A percentile compares a stretch with the other conserved stretches of the same genome.
Conservation (phyloP, 2,329 filamentous ascomycete species). For the Plenodomus lindquistii region DNA sequence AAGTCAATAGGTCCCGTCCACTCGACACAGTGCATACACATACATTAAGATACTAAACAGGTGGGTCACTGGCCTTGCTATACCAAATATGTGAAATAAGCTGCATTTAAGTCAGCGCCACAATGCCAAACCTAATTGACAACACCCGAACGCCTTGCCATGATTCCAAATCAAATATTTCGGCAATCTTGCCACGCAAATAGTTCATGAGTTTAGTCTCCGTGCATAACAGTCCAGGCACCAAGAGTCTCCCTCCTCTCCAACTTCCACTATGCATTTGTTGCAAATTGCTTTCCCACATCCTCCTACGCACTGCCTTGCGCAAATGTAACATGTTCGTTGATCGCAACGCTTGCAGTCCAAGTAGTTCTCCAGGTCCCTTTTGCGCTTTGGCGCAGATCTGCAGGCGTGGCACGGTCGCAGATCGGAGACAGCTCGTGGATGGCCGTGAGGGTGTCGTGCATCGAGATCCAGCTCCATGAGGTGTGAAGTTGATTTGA, state of each 20-base stretch:
- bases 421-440: constrained; percentile 24
- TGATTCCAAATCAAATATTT: too few species aligned
- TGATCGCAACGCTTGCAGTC: constrained; percentile 65
- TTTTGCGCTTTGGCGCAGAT: constrained; percentile 65
- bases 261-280: constrained; percentile 69
- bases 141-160: too few species aligned
- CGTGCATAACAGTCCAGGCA: constrained; percentile 62
- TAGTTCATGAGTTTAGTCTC: constrained; percentile 26
- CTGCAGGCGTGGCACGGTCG: constrained; percentile 69
- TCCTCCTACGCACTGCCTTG: constrained; percentile 62
- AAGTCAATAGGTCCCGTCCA: too few species aligned
- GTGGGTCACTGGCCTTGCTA: too few species aligned
- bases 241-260: constrained; percentile 65
- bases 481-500: constrained; percentile 37
- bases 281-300: constrained; percentile 63
- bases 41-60: too few species aligned
- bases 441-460: constrained; percentile 2
- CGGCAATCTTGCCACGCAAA: too few species aligned
- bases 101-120: too few species aligned
- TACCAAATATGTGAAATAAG: too few species aligned
- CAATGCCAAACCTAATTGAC: too few species aligned
- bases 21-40: too few species aligned
- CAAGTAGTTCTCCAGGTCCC: constrained; percentile 68
- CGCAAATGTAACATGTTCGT: constrained; percentile 70
- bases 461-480: constrained; percentile 35